These are phyloP conservation scores for Fusarium solani-melongenae DNA, from an alignment of 2,329 filamentous ascomycete genomes.

Conservation along the genomic window DNA sequence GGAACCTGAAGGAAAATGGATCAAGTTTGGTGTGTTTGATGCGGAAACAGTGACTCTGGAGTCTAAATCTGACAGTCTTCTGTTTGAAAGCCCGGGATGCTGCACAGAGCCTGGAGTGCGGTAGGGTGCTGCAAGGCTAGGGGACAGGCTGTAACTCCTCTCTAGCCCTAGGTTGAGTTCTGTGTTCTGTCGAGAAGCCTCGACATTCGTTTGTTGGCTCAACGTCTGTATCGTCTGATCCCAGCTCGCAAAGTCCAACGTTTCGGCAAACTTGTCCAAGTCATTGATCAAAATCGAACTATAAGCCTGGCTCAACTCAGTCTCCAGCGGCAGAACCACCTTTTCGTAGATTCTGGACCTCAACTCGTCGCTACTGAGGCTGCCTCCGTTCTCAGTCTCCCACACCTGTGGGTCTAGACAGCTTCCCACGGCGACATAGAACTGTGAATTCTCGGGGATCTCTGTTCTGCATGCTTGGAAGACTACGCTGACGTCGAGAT, in stretches of 20 bases:
- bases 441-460: constrained; percentile 15
- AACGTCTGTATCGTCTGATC: constrained; percentile 3
- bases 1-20: background rate
- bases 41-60: background rate
- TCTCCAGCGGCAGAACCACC: constrained; percentile 10
- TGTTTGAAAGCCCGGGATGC: background rate
- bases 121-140: background rate
- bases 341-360: constrained; percentile 8
- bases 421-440: constrained; percentile 6
- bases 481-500: background rate
- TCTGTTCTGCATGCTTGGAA: constrained; percentile 10
- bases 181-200: background rate
- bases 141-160: background rate
- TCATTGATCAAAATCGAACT: constrained; percentile 8
- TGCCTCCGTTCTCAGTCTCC: constrained; percentile 5
- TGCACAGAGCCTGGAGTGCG: background rate
- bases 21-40: background rate
- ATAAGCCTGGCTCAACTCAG: constrained; percentile 6
- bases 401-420: constrained; percentile 7
- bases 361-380: background rate
- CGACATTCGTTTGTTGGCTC: background rate
- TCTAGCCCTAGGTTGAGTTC: background rate
- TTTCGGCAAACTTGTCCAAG: constrained; percentile 5
- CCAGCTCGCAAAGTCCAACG: constrained; percentile 11
- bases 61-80: background rate